Conservation (phyloP, 176 grass and related monocot species). For the Stipa capillata region DNA sequence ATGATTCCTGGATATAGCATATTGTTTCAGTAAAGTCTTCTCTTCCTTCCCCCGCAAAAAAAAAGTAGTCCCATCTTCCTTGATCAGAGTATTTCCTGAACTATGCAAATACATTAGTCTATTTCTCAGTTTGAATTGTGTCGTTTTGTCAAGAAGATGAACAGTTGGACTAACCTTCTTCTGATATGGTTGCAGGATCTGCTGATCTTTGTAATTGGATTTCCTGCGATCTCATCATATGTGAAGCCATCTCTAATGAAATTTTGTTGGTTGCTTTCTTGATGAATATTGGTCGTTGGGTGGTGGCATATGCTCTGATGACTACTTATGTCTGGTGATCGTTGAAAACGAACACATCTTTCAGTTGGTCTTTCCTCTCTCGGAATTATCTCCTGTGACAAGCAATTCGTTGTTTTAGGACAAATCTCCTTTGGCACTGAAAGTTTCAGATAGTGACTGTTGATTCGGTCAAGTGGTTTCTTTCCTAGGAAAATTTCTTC, state of each 20-base stretch:
- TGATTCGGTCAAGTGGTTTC: too few relatives aligned
- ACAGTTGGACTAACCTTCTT: conserved; percentile 12
- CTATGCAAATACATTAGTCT: not conserved
- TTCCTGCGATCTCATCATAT: too few relatives aligned
- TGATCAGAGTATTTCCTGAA: not conserved
- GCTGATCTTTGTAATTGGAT: too few relatives aligned
- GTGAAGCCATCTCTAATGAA: conserved; percentile 8
- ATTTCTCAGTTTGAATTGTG: not conserved
- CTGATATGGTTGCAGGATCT: conserved; percentile 30
- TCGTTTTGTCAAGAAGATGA: conserved; percentile 7
- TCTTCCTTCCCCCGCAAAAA: too few relatives aligned
- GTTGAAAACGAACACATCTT: not conserved
- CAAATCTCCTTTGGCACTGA: conserved; percentile 55
- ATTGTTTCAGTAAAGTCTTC: not conserved
- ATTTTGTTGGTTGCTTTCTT: conserved; percentile 10
- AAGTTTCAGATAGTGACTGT: not conserved
- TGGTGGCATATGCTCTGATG: conserved; percentile 20
- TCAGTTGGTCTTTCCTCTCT: conserved; percentile 6
- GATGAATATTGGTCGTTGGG: not conserved
- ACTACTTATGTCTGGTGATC: conserved; percentile 6
- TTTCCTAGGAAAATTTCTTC: too few relatives aligned
- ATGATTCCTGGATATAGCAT: not conserved
- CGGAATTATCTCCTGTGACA: conserved; percentile 13
- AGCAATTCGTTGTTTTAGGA: conserved; percentile 22
- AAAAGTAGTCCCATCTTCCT: too few relatives aligned